These are phyloP conservation scores for Ustulina deusta DNA, from an alignment of 2,329 filamentous ascomycete genomes.

Conservation along the genomic window DNA sequence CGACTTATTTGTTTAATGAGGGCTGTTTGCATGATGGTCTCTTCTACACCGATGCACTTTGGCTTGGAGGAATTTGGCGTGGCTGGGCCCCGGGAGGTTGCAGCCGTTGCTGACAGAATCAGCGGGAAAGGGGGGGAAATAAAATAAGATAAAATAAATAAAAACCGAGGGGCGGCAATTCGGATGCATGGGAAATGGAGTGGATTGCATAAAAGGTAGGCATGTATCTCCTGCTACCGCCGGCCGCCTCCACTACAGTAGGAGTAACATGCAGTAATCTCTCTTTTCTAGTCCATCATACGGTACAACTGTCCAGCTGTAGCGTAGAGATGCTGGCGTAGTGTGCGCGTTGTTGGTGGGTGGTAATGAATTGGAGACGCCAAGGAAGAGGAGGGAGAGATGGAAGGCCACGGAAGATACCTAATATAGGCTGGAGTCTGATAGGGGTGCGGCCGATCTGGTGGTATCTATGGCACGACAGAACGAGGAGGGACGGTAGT, in stretches of 20 bases:
- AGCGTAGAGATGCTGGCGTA: constrained; percentile 8
- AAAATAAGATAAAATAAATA: constrained; percentile 16
- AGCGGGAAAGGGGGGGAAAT: constrained; percentile 14
- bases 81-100: constrained; percentile 26
- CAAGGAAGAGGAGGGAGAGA: constrained; percentile 26
- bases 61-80: constrained; percentile 16
- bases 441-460: constrained; percentile 2
- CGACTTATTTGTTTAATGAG: constrained; percentile 12
- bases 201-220: constrained; percentile 21
- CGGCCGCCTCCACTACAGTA: not conserved
- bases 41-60: constrained; percentile 18
- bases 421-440: not conserved
- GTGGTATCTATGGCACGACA: constrained; percentile 2
- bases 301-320: constrained; percentile 15
- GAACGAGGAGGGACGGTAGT: not conserved
- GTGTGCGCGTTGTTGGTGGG: constrained; percentile 20
- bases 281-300: constrained; percentile 8
- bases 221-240: not conserved
- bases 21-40: constrained; percentile 31
- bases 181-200: constrained; percentile 29
- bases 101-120: constrained; percentile 31
- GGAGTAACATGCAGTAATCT: constrained; percentile 15
- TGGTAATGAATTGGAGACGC: constrained; percentile 35
- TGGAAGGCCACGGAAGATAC: constrained; percentile 20
- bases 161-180: constrained; percentile 25